A percentile compares a stretch with the other conserved stretches of the same genome.
These are phyloP conservation scores for Handroanthus guayacan DNA, from an alignment of 257 asterid species.

Conservation along the genomic window DNA sequence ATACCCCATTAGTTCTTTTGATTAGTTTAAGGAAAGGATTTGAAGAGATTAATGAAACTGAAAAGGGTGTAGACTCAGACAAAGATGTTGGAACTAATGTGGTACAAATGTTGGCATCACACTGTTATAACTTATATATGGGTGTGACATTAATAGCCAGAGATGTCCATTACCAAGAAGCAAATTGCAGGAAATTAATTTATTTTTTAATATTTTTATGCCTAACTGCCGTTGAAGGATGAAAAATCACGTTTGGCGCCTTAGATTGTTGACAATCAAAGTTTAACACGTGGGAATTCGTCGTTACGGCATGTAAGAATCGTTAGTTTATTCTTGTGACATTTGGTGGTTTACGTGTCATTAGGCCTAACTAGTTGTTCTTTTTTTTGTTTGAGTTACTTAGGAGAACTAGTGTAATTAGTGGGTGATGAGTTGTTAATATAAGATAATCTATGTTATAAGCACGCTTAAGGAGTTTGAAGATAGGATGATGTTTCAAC, in stretches of 20 bases:
- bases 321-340: slow-evolving; percentile 31
- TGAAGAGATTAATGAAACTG: slow-evolving; percentile 4
- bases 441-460: slow-evolving; percentile 60
- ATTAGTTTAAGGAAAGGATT: neutral
- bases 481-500: slow-evolving; percentile 33
- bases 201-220: slow-evolving; percentile 32
- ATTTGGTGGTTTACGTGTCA: slow-evolving; percentile 78
- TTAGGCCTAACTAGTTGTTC: slow-evolving; percentile 61
- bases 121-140: slow-evolving; percentile 34
- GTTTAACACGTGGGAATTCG: slow-evolving; percentile 55
- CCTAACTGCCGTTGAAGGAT: slow-evolving; percentile 76
- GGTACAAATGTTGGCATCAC: slow-evolving; percentile 12
- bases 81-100: slow-evolving; percentile 12
- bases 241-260: slow-evolving; percentile 57
- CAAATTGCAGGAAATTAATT: slow-evolving; percentile 5
- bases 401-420: slow-evolving; percentile 38
- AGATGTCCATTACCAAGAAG: slow-evolving; percentile 33
- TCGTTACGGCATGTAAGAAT: slow-evolving; percentile 34
- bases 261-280: slow-evolving; percentile 58
- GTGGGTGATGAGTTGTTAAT: slow-evolving; percentile 71
- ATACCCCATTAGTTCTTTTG: slow-evolving; percentile 43
- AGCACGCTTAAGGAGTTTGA: slow-evolving; percentile 47
- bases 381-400: slow-evolving; percentile 37
- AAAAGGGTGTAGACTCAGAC: neutral
- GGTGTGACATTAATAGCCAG: slow-evolving; percentile 22